phyloP scores from a whole-genome alignment of 257 asterid species.

The Orobanche coerulescens region DNA sequence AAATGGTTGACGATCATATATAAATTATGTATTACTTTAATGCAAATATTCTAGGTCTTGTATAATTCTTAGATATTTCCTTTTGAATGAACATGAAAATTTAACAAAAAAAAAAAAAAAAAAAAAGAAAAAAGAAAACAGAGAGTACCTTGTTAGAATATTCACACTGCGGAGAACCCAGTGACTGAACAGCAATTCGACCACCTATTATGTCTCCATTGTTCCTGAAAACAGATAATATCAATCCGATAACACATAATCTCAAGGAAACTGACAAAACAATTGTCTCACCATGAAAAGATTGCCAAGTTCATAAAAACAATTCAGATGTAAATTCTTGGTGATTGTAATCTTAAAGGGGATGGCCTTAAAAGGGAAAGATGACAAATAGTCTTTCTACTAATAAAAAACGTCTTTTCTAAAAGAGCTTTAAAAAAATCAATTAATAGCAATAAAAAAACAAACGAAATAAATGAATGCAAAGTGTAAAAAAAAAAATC shows the following conservation, averaged over 20 bases:
- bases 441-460: no score
- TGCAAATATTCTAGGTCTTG: neutral
- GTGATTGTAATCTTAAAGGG: neutral
- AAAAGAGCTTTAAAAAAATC: no score
- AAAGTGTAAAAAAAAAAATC: no score
- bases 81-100: neutral
- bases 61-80: neutral
- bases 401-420: no score
- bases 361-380: neutral
- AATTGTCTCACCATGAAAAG: neutral
- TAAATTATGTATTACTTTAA: neutral
- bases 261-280: neutral
- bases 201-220: constrained; percentile 45
- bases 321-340: neutral
- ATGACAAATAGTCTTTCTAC: no score
- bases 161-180: constrained; percentile 88
- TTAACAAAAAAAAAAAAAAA: neutral
- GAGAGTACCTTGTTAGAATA: constrained; percentile 54
- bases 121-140: neutral
- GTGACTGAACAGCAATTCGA: constrained; percentile 81
- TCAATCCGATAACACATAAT: neutral
- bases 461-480: no score
- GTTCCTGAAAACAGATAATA: constrained; percentile 36
- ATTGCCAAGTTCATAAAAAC: neutral
- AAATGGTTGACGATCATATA: neutral